Conservation (phyloP, 352 stramenopile species). For the Halophytophthora polymorphica region DNA sequence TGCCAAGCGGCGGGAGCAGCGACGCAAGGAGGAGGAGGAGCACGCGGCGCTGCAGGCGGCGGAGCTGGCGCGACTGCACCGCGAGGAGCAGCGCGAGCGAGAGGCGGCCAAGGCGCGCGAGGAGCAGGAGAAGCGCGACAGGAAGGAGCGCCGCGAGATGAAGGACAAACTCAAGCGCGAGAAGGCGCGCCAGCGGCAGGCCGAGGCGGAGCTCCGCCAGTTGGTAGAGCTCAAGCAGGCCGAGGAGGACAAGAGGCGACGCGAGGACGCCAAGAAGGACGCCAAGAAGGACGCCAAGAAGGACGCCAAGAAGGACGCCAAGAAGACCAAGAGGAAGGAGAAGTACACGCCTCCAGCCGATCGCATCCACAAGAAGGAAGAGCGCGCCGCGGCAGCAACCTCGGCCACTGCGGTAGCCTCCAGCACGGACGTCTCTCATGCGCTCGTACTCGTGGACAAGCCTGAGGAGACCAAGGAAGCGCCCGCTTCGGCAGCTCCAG, state of each 20-base stretch:
- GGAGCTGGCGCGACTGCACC: conserved; percentile 34
- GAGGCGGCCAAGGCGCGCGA: conserved; percentile 37
- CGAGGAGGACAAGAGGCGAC: conserved; percentile 34
- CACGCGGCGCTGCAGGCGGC: conserved; percentile 25
- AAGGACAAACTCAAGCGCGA: conserved; percentile 39
- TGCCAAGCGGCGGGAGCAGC: conserved; percentile 32
- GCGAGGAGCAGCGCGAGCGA: conserved; percentile 35
- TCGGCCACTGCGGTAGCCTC: conserved; percentile 10
- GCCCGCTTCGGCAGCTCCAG: neutral
- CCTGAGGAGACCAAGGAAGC: neutral
- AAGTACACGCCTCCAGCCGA: conserved; percentile 60
- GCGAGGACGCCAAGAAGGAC: conserved; percentile 36
- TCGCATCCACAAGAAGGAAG: conserved; percentile 48
- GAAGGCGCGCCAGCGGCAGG: conserved; percentile 35
- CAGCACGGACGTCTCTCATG: conserved; percentile 35
- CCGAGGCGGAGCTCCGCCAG: conserved; percentile 33
- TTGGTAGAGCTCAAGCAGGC: conserved; percentile 37
- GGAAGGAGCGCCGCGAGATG: conserved; percentile 37
- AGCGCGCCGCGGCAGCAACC: conserved; percentile 20
- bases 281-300: conserved; percentile 47
- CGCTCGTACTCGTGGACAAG: conserved; percentile 50
- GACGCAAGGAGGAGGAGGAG: conserved; percentile 39
- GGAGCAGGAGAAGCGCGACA: conserved; percentile 37
- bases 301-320: conserved; percentile 40
- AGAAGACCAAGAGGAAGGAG: conserved; percentile 48